These are phyloP conservation scores for Echites panduratus DNA, from an alignment of 257 asterid species.

Conservation along the genomic window DNA sequence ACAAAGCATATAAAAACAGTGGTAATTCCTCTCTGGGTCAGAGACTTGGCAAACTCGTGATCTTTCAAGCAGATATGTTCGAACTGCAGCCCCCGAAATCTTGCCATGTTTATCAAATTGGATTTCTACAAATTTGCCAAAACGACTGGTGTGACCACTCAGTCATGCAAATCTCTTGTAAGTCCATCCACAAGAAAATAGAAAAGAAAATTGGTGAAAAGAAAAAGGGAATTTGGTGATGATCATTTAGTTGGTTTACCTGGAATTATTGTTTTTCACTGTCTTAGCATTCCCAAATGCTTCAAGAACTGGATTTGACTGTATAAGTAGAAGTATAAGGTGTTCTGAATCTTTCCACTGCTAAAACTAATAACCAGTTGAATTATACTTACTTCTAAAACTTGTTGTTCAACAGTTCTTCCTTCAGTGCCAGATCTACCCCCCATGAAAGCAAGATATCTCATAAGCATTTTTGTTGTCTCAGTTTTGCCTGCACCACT, in stretches of 20 bases:
- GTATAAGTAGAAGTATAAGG: conserved; percentile 22
- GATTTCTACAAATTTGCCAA: conserved; percentile 95
- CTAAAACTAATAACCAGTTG: conserved; percentile 3
- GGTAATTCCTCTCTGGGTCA: conserved; percentile 94
- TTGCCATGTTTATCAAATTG: conserved; percentile 86
- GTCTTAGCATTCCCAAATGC: conserved; percentile 98
- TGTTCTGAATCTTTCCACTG: conserved; percentile 7
- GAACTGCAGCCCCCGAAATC: conserved; percentile 96
- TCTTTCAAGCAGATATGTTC: conserved; percentile 91
- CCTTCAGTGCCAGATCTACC: conserved; percentile 87
- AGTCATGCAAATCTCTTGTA: conserved; percentile 40
- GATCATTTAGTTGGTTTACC: conserved; percentile 34
- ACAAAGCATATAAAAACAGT: conserved; percentile 94
- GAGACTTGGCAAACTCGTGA: conserved; percentile 96
- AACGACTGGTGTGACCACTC: conserved; percentile 75
- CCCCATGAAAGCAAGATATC: conserved; percentile 97
- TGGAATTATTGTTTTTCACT: conserved; percentile 88
- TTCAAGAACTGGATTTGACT: conserved; percentile 97
- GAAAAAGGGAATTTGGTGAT: conserved; percentile 2
- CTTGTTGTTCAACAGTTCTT: conserved; percentile 96
- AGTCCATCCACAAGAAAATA: conserved; percentile 24
- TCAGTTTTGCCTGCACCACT: conserved; percentile 98
- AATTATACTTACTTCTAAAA: conserved; percentile 63
- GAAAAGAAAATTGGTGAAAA: not conserved
- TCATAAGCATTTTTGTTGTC: conserved; percentile 94